Evolutionary conservation across 108 stramenopile species (phyloP), one percentile per base, ranked within the genome.

Genomic region (Nitzschia sp.): DNA sequence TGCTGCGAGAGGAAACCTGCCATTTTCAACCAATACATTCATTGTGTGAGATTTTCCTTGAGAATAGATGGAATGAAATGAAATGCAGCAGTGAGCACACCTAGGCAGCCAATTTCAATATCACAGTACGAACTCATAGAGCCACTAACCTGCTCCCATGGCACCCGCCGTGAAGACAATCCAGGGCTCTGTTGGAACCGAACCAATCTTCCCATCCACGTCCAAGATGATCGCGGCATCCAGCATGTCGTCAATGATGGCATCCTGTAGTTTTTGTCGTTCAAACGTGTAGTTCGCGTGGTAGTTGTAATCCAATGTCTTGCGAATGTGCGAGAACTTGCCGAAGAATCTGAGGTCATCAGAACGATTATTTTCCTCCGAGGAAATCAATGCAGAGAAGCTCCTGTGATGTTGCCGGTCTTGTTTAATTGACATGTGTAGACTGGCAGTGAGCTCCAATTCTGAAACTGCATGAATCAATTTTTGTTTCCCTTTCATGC

Each of bases 81-180:
- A n/a, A n/a, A n/a, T n/a, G n/a, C n/a, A n/a, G n/a, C n/a, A n/a
- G n/a, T n/a, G n/a, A n/a, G n/a, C n/a, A n/a, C n/a, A n/a, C n/a
- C n/a, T n/a, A n/a, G n/a, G n/a, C n/a, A n/a, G n/a, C n/a, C n/a
- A n/a, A n/a, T n/a, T n/a, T n/a, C n/a, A n/a, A n/a, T n/a, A n/a
- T n/a, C n/a, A n/a, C n/a, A n/a, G n/a, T n/a, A n/a, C n/a, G n/a
- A n/a, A n/a, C n/a, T n/a, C n/a, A n/a, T n/a, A n/a, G n/a, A n/a
- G n/a, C n/a, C n/a, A n/a, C n/a, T n/a, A n/a, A n/a, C n/a, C 78
- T 47, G 74, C 73, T 48, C 94, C 93, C 96, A 97, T 97, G 13
- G 92, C 92, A 6, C 96, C 96, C 11, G 94, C 96, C 29, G 96
- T 97, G 68, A 95, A 95, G 6, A 86, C 88, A 49, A 91, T 78